phyloP scores from a whole-genome alignment of 2,329 filamentous ascomycete genomes.

The Aureobasidium sp. region DNA sequence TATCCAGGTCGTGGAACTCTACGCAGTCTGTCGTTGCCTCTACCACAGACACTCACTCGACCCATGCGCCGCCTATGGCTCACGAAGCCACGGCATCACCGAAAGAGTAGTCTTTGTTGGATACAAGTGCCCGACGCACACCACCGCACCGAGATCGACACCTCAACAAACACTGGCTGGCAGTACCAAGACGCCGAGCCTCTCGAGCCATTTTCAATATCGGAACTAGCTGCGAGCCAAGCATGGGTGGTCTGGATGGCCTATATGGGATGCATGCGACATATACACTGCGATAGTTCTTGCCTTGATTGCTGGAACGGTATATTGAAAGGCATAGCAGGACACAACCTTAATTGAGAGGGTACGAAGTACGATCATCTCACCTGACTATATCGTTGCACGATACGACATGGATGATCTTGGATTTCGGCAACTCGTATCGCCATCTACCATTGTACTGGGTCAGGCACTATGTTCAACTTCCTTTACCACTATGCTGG shows the following conservation, averaged over 20 bases:
- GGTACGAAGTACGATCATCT: background rate
- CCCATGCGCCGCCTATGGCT: constrained; percentile 67
- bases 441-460: background rate
- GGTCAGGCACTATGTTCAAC: background rate
- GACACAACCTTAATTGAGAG: background rate
- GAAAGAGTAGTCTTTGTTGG: constrained; percentile 75
- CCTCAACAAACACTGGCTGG: background rate
- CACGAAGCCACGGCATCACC: constrained; percentile 61
- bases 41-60: constrained; percentile 85
- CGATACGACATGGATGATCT: background rate
- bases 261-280: background rate
- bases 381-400: background rate
- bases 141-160: background rate
- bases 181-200: background rate
- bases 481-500: background rate
- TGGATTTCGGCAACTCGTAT: background rate
- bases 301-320: background rate
- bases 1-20: constrained; percentile 77
- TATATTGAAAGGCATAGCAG: background rate
- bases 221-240: background rate
- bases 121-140: constrained; percentile 54
- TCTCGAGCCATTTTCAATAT: background rate
- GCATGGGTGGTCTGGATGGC: background rate
- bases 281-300: background rate
- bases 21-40: constrained; percentile 76